Base-by-base conservation (phyloP, 2,329 filamentous ascomycete genomes). In the Colletotrichum zoysiae region DNA sequence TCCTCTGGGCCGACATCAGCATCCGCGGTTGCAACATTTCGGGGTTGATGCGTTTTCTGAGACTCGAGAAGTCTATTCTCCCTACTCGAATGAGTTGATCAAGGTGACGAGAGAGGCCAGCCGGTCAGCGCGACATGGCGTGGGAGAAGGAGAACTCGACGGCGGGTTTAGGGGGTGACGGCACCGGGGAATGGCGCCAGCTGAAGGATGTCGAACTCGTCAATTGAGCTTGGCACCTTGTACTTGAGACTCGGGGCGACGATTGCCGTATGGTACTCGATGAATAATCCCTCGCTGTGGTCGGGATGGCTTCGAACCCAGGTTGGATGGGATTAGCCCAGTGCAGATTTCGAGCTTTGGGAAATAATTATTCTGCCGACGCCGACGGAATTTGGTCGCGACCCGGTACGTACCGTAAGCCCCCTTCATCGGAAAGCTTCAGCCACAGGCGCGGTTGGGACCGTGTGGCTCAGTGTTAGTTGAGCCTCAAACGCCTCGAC, bases 281-380 rank as follows among this genome's bases (percentile, higher is more conserved):
- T 35, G 8, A 35, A 20, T 9, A 8, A 30, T 30, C 48, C 58
- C 42, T 63, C 16, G 16, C 38, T 48, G 68, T 67, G 35, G 42
- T 33, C 14, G 46, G n/a, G 38, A 64, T 59, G 38, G 46, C 65
- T 69, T 68, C 46, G 26, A n/a, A 56, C 50, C 26, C 50, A 35
- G 26, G 30, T 48, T 20, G 40, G 58, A 48, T 35, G 18, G 58
- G 58, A 33, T 56, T n/a, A 42, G 48, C 30, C 63, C 63, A 50
- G 53, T 58, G 65, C 69, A 69, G 65, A 71, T 69, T 71, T 71
- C 65, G 65, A 70, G 65, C 44, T 64, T 55, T 48, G 44, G 38
- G 69, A 71, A 64, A 71, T 60, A 71, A 62, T 70, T 59, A 68
- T 71, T 71, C 51, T 68, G 64, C 68, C 65, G 65, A 53, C 26